Conservation (phyloP, 1,284 basidiomycete species). For the Melampsora abietis-canadensis region DNA sequence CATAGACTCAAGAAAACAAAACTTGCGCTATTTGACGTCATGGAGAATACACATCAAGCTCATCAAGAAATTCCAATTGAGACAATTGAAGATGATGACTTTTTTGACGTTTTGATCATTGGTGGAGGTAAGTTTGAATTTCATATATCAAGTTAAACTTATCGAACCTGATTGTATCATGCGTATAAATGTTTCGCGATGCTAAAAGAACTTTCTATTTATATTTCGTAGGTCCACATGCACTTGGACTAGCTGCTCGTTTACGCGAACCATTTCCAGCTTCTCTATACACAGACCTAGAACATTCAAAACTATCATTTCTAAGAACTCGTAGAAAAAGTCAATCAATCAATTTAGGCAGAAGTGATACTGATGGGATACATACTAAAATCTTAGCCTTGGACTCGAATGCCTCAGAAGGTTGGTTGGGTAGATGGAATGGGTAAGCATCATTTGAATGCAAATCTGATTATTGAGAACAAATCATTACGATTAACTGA, state of each 20-base stretch:
- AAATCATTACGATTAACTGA: too few species aligned
- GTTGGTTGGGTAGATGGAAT: background rate
- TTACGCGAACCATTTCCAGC: conserved; percentile 48
- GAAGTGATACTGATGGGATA: background rate
- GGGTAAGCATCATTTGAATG: background rate
- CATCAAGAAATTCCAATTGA: conserved; percentile 17
- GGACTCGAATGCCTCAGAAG: background rate
- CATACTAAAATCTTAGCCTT: background rate
- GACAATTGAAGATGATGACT: conserved; percentile 28
- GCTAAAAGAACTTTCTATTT: background rate
- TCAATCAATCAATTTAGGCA: background rate
- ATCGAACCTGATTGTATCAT: background rate
- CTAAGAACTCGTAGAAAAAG: conserved; percentile 36
- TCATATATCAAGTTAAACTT: background rate
- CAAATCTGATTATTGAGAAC: too few species aligned
- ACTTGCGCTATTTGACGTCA: too few species aligned
- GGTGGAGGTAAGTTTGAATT: conserved; percentile 33
- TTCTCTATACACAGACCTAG: conserved; percentile 51
- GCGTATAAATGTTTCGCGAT: background rate
- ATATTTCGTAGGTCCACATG: conserved; percentile 47
- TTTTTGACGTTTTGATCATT: conserved; percentile 42
- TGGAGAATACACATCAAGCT: background rate
- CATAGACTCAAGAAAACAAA: too few species aligned
- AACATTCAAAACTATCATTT: conserved; percentile 50
- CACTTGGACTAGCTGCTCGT: conserved; percentile 48